Conservation (phyloP, 1,284 basidiomycete species). For the Lentinus polychrous region DNA sequence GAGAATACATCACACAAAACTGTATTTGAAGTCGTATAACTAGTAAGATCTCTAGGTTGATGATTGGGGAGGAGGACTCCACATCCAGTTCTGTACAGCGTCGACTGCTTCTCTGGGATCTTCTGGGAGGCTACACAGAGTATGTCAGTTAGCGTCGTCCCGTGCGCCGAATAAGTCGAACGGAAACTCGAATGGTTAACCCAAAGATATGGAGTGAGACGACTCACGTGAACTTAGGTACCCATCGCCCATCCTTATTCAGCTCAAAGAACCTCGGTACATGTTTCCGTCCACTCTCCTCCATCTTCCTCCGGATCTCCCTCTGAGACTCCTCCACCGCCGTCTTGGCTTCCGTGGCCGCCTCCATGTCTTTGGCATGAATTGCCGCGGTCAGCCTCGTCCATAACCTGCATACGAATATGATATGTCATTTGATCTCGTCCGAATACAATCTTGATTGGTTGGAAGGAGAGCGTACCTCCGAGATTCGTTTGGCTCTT, state of each 20-base stretch:
- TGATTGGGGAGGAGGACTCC: constrained; percentile 24
- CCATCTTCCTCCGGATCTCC: constrained; percentile 70
- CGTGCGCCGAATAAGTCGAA: neutral
- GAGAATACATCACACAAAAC: too few species aligned
- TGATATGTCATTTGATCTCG: neutral
- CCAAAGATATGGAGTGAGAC: constrained; percentile 3
- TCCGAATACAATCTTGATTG: neutral
- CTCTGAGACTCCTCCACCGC: constrained; percentile 91
- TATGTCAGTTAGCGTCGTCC: constrained; percentile 3
- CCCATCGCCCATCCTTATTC: constrained; percentile 67
- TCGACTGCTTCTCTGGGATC: constrained; percentile 60
- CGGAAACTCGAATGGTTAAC: neutral
- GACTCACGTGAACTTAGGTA: constrained; percentile 68
- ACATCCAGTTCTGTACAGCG: constrained; percentile 58
- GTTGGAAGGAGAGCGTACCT: constrained; percentile 37
- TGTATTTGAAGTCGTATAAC: neutral
- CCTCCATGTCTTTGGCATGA: constrained; percentile 84
- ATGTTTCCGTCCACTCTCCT: constrained; percentile 65
- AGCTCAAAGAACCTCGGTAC: constrained; percentile 79
- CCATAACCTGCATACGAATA: constrained; percentile 61
- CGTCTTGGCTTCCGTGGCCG: constrained; percentile 87
- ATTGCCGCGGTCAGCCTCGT: constrained; percentile 83
- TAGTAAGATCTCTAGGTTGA: neutral
- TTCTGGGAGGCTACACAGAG: constrained; percentile 52
- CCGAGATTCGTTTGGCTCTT: constrained; percentile 88